phyloP scores from a whole-genome alignment of 139 green algal genomes.

The Coelastrella sp. region DNA sequence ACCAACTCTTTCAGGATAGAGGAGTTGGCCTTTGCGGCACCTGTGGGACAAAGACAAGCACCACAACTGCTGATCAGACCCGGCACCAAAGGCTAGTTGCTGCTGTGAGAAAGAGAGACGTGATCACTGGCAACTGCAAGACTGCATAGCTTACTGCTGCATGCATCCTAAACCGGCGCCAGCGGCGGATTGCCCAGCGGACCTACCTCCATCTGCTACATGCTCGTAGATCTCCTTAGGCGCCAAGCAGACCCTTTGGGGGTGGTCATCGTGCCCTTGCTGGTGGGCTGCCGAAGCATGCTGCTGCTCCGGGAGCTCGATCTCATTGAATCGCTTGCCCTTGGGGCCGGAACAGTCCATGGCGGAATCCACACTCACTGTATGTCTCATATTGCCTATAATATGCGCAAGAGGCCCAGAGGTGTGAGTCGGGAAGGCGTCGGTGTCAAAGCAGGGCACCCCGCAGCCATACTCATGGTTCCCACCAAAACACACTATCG shows the following conservation, averaged over 20 bases:
- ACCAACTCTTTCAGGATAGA: constrained; percentile 7
- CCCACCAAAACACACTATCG: no score
- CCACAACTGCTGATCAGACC: background rate
- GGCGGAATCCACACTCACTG: background rate
- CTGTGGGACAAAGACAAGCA: background rate
- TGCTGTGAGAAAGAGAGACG: no score
- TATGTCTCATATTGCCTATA: background rate
- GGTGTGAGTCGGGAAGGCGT: no score
- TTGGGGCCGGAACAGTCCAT: background rate
- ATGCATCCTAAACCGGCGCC: no score
- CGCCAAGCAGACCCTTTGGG: constrained; percentile 5
- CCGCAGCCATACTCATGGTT: no score
- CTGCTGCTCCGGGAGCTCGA: background rate
- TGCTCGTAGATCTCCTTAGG: constrained; percentile 40
- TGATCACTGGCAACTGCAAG: no score
- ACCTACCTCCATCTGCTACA: constrained; percentile 33
- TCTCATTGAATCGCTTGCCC: background rate
- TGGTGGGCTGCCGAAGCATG: background rate
- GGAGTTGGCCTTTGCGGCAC: constrained; percentile 4
- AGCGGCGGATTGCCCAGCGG: no score
- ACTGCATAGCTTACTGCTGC: no score
- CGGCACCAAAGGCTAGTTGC: no score
- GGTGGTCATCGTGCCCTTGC: background rate
- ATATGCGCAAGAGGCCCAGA: no score
- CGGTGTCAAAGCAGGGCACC: no score